Conservation (phyloP, 1,284 basidiomycete genomes). For the Irpex sp. region DNA sequence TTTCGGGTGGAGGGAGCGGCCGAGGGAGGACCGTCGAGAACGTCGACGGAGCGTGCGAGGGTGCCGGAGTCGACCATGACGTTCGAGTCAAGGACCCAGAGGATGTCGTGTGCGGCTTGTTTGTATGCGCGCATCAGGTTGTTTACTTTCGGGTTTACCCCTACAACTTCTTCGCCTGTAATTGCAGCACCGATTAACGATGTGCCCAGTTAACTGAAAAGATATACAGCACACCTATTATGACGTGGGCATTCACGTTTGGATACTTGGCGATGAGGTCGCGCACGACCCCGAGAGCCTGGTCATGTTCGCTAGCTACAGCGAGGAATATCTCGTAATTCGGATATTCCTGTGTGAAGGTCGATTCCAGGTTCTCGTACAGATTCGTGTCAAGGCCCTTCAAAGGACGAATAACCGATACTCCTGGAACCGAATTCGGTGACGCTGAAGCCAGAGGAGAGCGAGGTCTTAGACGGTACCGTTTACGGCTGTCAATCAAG, state of each 20-base stretch:
- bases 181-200: constrained; percentile 8
- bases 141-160: constrained; percentile 98
- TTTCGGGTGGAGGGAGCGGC: constrained; percentile 21
- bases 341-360: constrained; percentile 85
- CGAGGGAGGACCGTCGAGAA: constrained; percentile 45
- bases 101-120: constrained; percentile 80
- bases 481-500: constrained; percentile 51
- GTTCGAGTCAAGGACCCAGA: constrained; percentile 98
- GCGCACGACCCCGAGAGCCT: constrained; percentile 75
- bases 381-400: constrained; percentile 92
- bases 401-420: constrained; percentile 87
- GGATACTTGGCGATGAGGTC: constrained; percentile 78
- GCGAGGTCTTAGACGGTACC: constrained; percentile 64
- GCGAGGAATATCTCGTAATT: constrained; percentile 88
- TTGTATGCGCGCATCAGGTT: constrained; percentile 87
- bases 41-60: constrained; percentile 82
- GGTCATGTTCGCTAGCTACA: constrained; percentile 79
- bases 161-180: constrained; percentile 69
- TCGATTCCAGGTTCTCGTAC: constrained; percentile 90
- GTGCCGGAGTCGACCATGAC: constrained; percentile 79
- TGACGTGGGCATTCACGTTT: constrained; percentile 61
- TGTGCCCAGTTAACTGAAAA: neutral
- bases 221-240: constrained; percentile 60
- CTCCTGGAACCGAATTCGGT: constrained; percentile 66
- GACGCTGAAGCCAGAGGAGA: constrained; percentile 59